Evolutionary conservation across 176 grass and related monocot genomes (phyloP), one percentile per base, ranked within the genome.

Genomic region (Aechmea fasciata): DNA sequence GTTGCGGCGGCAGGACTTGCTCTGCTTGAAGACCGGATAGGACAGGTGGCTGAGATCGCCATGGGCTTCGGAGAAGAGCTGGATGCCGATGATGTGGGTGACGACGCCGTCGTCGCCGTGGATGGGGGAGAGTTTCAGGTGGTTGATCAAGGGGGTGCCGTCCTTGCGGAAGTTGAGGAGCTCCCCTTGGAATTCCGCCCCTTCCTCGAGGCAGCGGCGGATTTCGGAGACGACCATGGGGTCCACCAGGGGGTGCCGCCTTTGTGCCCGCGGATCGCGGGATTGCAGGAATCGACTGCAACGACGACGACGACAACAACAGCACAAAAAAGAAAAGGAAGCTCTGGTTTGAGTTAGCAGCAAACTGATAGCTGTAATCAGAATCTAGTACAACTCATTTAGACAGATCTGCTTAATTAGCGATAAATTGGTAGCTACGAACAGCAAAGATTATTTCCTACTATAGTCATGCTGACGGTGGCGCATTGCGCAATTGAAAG

Each of bases 151-250:
- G 23, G 94, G 94, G 26, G 89, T 75, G 13, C 94, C 87, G 25
- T 99, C 89, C 73, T 93, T 99, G 64, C 89, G 76, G 54, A 99
- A 99, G 77, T 99, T 99, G 55, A 99, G 84, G 11, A 99, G 68
- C 63, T 99, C 87, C 14, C 94, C 94, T 64, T 93, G 84, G 69
- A 99, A 99, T 65, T 93, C 94, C 28, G 76, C 71, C 28, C 89
- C 94, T 33, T 87, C 90, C 22, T 81, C 72, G 3, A 99, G 79
- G 66, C 84, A 90, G 67, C 89, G 71, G 19, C 87, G 77, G 55
- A 92, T 93, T 67, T 99, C 89, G 64, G 82, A 85, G 59, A 99
- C 89, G 49, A 81, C 71, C 82, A 83, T 93, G 10, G 89, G 94
- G 71, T 99, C 94, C 9, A 99, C 94, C 69, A 90, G 81, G 11